Conservation (phyloP, 345 rosid species). For the Schrenkiella parvula region DNA sequence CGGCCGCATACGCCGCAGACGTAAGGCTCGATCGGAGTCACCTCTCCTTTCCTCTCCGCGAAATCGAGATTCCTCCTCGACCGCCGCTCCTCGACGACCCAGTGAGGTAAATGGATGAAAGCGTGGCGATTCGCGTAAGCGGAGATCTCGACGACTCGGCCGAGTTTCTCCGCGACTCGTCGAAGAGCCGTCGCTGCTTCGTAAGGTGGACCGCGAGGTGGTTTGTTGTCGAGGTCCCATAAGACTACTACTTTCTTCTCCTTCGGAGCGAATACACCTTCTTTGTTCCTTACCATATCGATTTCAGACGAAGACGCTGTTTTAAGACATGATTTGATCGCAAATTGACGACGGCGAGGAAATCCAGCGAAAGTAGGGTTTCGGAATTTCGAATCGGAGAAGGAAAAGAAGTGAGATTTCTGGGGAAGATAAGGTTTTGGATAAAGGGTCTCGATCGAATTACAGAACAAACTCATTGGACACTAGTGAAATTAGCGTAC, state of each 20-base stretch:
- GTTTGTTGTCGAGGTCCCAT: slow-evolving; percentile 98
- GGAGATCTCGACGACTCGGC: slow-evolving; percentile 66
- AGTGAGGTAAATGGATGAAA: slow-evolving; percentile 71
- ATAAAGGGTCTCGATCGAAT: slow-evolving; percentile 23
- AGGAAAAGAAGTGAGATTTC: slow-evolving; percentile 28
- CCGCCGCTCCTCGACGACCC: slow-evolving; percentile 69
- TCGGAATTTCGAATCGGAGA: slow-evolving; percentile 5
- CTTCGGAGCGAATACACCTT: slow-evolving; percentile 65
- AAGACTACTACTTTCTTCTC: slow-evolving; percentile 69
- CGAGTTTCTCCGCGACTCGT: slow-evolving; percentile 55
- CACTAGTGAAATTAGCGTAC: not conserved
- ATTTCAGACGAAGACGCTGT: slow-evolving; percentile 49
- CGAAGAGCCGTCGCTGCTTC: slow-evolving; percentile 65
- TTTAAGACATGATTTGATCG: slow-evolving; percentile 28
- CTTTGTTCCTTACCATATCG: slow-evolving; percentile 77
- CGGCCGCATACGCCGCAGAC: slow-evolving; percentile 79
- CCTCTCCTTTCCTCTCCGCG: slow-evolving; percentile 58
- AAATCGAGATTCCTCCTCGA: slow-evolving; percentile 53
- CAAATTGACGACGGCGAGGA: slow-evolving; percentile 17
- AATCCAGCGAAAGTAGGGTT: not conserved
- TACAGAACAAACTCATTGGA: slow-evolving; percentile 44
- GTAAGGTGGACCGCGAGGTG: slow-evolving; percentile 81
- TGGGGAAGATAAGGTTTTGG: slow-evolving; percentile 28
- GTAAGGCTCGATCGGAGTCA: slow-evolving; percentile 41
- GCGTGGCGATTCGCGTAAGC: slow-evolving; percentile 95